A percentile compares a stretch with the other conserved stretches of the same genome.
Evolutionary conservation across 1,139 yeast species (phyloP).

Genomic region (Diutina neorugosa): DNA sequence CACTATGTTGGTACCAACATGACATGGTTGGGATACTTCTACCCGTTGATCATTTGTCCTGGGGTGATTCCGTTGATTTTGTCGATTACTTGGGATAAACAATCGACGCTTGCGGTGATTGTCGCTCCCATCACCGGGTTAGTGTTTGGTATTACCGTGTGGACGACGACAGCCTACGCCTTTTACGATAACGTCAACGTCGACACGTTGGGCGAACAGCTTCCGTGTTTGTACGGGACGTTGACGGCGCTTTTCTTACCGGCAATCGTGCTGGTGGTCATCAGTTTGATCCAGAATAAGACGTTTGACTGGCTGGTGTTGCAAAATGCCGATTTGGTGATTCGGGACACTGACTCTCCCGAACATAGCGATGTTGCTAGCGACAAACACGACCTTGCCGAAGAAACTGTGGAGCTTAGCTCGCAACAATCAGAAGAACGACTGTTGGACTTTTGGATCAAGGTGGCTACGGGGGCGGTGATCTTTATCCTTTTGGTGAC

Average conservation of each 20-base stretch:
- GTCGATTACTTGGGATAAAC: slow-evolving; percentile 23
- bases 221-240: slow-evolving; percentile 21
- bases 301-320: slow-evolving; percentile 22
- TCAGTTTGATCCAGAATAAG: slow-evolving; percentile 16
- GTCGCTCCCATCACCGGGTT: slow-evolving; percentile 17
- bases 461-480: slow-evolving; percentile 19
- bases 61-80: slow-evolving; percentile 22
- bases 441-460: slow-evolving; percentile 13
- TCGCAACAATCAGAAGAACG: slow-evolving; percentile 8
- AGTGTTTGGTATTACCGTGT: slow-evolving; percentile 13
- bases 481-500: slow-evolving; percentile 18
- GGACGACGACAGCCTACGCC: slow-evolving; percentile 17
- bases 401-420: slow-evolving; percentile 5
- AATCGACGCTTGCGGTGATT: slow-evolving; percentile 17
- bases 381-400: slow-evolving; percentile 3
- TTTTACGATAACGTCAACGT: slow-evolving; percentile 16
- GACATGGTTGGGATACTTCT: slow-evolving; percentile 26
- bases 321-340: slow-evolving; percentile 13
- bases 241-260: slow-evolving; percentile 22
- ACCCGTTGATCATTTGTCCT: slow-evolving; percentile 24
- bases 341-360: slow-evolving; percentile 9
- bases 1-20: slow-evolving; percentile 20
- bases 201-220: slow-evolving; percentile 16
- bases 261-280: slow-evolving; percentile 14
- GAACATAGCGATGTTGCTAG: background rate